Evolutionary conservation across 768 basidiomycete genomes (phyloP), one percentile per base, ranked within the genome.

Genomic region (Xerocomus potaroensis): DNA sequence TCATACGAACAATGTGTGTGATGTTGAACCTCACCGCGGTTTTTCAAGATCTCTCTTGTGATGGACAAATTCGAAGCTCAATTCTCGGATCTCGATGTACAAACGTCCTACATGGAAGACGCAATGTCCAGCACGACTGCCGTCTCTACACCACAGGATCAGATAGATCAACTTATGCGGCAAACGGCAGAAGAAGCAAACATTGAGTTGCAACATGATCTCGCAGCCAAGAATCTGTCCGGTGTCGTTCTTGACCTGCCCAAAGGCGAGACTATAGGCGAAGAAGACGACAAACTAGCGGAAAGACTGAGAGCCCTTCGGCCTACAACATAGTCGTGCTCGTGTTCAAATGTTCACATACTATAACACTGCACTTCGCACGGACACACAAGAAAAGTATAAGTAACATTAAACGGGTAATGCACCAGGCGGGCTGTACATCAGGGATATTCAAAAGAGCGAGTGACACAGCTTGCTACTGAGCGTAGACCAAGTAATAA

Each of bases 1-100:
- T 72, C 22, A 19, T 21, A 26, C 12, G 26, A 27, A 27, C 10
- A 27, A 27, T 6, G 14, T 8, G 15, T 0, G 12, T 37, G 14
- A 26, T 12, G 36, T 12, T 39, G n/a, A n/a, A n/a, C n/a, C n/a
- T n/a, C n/a, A n/a, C n/a, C n/a, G n/a, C n/a, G n/a, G n/a, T n/a
- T n/a, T n/a, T 41, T 29, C 33, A 63, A 97, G 95, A 98, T 99
- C 61, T 95, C 96, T 11, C 68, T 91, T 45, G 91, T 99, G 27
- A 98, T 99, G 96, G 96, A 98, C 73, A 98, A 93, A 71, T 99
- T 99, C 69, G 96, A 99, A 67, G 55, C 83, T 5, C 95, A 98
- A 57, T 98, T 98, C 71, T 76, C 91, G 30, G 96, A 98, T 65
- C 80, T 99, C 16, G 96, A 98, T 63, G 96, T 99, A 7, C 95